Evolutionary conservation across 257 asterid genomes (phyloP).

Genomic region (Lycium ferocissimum): DNA sequence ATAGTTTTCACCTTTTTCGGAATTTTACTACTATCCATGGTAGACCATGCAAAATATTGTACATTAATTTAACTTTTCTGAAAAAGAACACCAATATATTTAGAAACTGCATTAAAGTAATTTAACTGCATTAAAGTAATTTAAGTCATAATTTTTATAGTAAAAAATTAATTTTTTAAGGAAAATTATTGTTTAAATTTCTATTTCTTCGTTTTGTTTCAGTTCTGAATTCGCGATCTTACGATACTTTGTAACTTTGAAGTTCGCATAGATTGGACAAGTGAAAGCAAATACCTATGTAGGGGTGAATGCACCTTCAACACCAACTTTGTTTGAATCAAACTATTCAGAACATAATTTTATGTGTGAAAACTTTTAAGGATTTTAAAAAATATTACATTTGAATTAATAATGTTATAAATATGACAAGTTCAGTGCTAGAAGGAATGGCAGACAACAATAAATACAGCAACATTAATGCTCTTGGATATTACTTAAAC

Average conservation of each 20-base stretch:
- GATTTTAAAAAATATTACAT: too few species aligned
- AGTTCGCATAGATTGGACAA: too few species aligned
- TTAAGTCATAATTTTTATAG: neutral
- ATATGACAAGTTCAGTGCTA: too few species aligned
- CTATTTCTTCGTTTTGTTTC: neutral
- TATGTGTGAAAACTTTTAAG: neutral
- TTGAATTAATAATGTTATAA: too few species aligned
- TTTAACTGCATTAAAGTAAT: neutral
- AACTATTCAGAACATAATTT: too few species aligned
- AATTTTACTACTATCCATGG: too few species aligned
- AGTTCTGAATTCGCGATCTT: neutral
- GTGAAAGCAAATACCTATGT: too few species aligned
- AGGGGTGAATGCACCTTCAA: too few species aligned
- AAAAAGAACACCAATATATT: neutral
- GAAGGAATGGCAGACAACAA: neutral
- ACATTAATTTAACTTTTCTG: neutral
- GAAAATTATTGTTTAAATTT: neutral
- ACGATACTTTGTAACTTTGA: neutral
- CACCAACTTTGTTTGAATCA: too few species aligned
- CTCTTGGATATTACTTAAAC: neutral
- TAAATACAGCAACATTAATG: neutral
- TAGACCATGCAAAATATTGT: neutral
- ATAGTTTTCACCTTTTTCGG: too few species aligned
- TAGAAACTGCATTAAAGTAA: neutral
- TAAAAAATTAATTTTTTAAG: neutral